Percentiles rank a stretch among this genome's conserved stretches.
Evolutionary conservation across 1,139 yeast genomes (phyloP).

Genomic region (Zhuliangozyma blackwelliae): DNA sequence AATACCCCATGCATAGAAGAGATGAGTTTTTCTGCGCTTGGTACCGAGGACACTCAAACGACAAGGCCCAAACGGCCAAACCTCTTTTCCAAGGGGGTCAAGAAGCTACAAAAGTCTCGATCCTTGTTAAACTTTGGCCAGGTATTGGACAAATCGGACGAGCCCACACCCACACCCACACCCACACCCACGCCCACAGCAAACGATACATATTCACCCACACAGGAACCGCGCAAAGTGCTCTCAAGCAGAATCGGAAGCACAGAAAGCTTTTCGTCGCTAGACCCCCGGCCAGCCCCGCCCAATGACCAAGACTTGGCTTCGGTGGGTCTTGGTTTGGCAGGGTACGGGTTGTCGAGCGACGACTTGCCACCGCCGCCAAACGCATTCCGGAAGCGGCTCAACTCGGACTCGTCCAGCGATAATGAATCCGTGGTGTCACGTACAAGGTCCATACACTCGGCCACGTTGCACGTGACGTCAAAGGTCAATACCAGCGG

Average conservation of each 20-base stretch:
- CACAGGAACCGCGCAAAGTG: not conserved
- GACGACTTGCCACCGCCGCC: constrained; percentile 27
- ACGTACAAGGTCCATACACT: not conserved
- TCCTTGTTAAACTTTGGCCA: constrained; percentile 18
- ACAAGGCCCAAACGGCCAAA: constrained; percentile 7
- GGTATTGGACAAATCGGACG: constrained; percentile 1
- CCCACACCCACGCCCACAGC: too few relatives aligned
- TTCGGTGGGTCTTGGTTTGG: constrained; percentile 18
- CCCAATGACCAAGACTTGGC: constrained; percentile 7
- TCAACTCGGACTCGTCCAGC: constrained; percentile 1
- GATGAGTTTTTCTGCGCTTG: too few relatives aligned
- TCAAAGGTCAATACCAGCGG: constrained; percentile 11
- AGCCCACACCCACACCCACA: too few relatives aligned
- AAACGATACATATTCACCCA: too few relatives aligned
- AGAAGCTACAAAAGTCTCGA: constrained; percentile 18
- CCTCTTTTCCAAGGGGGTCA: constrained; percentile 18
- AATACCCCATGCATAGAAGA: too few relatives aligned
- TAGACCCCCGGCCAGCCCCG: constrained; percentile 23
- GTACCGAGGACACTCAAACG: not conserved
- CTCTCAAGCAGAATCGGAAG: constrained; percentile 8
- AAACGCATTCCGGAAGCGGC: not conserved
- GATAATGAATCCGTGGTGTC: not conserved
- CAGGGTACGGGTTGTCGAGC: constrained; percentile 23
- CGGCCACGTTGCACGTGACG: constrained; percentile 10
- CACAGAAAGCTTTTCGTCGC: constrained; percentile 20